Evolutionary conservation across 1,284 basidiomycete species (phyloP), one percentile per base, ranked within the genome.

Genomic region (Calocybe gambosa): DNA sequence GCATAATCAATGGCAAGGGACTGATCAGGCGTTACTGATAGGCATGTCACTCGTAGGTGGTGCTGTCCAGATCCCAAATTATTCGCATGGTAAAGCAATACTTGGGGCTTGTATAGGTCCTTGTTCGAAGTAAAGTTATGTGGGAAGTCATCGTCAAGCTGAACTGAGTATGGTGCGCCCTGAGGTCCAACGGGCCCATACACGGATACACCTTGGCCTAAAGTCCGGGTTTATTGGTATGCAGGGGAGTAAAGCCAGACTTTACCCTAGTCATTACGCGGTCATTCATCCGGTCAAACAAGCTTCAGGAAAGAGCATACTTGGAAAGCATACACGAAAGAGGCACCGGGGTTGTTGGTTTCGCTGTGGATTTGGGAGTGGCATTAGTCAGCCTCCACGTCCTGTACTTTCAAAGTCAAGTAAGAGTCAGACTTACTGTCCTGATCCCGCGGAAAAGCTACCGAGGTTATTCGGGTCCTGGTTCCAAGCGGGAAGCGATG

Each of bases 171-270:
- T 8, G 62, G 50, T 3, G 65, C 62, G 16, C 64, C 61, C 10
- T 51, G 55, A 2, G 67, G 65, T 21, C 67, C 65, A 1, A 71
- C 61, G 18, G 70, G 65, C 12, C 71, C 71, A 49, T 61, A 72
- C 1, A 74, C 43, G 1, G 62, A 62, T 13, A 74, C 57, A 18
- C 63, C 62, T 50, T 63, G 61, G 18, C 71, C 71, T 65, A 20
- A 1, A 23, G 3, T 1, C 6, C 2, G 4, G 0, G 13, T 1
- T 40, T 34, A 15, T 16, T 13, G 25, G 1, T 13, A 1, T 21
- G 2, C 9, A 2, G 28, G 5, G 7, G 12, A 18, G 15, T 41
- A n/a, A 15, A 12, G 7, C 7, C 21, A 13, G 15, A n/a, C 41
- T 37, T 13, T 10, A 49, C 42, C 47, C 47, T 49, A n/a, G n/a